These are phyloP conservation scores for Monosporozyma aerobia DNA, from an alignment of 805 yeast species.

Conservation along the genomic window DNA sequence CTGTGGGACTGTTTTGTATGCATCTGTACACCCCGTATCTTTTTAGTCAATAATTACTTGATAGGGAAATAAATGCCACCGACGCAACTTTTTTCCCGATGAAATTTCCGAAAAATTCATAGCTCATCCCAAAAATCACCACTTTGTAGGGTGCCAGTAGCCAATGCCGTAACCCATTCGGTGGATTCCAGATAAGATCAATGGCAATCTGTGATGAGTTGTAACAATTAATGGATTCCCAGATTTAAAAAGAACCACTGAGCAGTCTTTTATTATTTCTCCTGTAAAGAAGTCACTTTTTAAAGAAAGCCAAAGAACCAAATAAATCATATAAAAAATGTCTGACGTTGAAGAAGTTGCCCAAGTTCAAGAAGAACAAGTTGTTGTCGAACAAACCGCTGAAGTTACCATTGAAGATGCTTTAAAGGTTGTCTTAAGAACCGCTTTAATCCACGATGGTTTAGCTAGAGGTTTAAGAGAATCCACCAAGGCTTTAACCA, in stretches of 20 bases:
- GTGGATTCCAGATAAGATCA: not conserved
- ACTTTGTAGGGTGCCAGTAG: not conserved
- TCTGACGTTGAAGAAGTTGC: conserved; percentile 53
- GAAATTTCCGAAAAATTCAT: not conserved
- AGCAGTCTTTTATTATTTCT: conserved; percentile 36
- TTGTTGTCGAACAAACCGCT: conserved; percentile 66
- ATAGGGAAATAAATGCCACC: not conserved
- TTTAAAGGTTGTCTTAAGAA: conserved; percentile 94
- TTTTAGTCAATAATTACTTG: not conserved
- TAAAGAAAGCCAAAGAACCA: conserved; percentile 4
- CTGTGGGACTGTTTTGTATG: not conserved
- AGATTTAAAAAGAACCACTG: conserved; percentile 35
- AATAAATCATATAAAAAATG: conserved; percentile 9
- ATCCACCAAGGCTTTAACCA: conserved; percentile 96
- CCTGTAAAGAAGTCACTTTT: conserved; percentile 66
- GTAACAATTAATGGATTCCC: not conserved
- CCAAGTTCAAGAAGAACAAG: conserved; percentile 76
- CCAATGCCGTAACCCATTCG: too few species aligned
- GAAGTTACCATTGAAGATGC: conserved; percentile 97
- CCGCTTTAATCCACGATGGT: conserved; percentile 97
- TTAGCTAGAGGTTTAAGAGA: conserved; percentile 99
- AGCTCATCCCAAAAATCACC: not conserved
- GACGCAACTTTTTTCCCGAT: not conserved
- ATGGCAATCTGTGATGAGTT: not conserved
- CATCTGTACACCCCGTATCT: not conserved